Evolutionary conservation across 2,329 filamentous ascomycete genomes (phyloP), one percentile per base, ranked within the genome.

Genomic region (Alternaria triticimaculans): DNA sequence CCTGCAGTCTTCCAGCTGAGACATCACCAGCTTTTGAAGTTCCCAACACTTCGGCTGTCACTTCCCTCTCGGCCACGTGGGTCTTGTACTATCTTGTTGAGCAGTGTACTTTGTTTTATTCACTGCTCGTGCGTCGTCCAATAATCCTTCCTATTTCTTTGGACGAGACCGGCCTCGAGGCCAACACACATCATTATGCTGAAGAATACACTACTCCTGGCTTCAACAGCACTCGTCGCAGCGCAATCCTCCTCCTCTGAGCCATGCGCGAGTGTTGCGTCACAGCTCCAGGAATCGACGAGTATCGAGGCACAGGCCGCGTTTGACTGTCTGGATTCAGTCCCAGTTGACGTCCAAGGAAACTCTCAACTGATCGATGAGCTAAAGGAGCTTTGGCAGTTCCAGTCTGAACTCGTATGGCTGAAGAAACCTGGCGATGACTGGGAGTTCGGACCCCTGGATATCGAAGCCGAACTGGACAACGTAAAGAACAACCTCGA

Each of bases 351-450:
- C 30, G 65, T 66, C 10, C 50, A 69, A 11, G 72, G 70, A 10
- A 70, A 76, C 53, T 37, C 58, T 1, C 48, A 68, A 7, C 74
- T 78, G 46, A 70, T 80, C 45, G 66, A 73, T 4, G 74, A 79
- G 41, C 58, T 79, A 3, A 75, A 76, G 45, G 33, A 64, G 10
- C 68, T 79, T 14, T 68, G 78, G 62, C 66, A 78, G 41, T 81
- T 78, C 50, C 78, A 82, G 37, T 79, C 75, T n/a, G 75, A 77
- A 9, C 56, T 80, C 12, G 68, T 62, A 5, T 81, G 78, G 61
- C 68, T 80, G 25, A 77, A 80, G 56, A 72, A 76, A 37, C 74
- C 78, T 14, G 77, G 76, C 15, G 45, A 66, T 20, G 75, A 75
- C 9, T 78, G 74, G 64, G 70, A 78, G 20, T 73, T 75, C 33